phyloP scores from a whole-genome alignment of 2,329 filamentous ascomycete species.

The Fusarium compactum region DNA sequence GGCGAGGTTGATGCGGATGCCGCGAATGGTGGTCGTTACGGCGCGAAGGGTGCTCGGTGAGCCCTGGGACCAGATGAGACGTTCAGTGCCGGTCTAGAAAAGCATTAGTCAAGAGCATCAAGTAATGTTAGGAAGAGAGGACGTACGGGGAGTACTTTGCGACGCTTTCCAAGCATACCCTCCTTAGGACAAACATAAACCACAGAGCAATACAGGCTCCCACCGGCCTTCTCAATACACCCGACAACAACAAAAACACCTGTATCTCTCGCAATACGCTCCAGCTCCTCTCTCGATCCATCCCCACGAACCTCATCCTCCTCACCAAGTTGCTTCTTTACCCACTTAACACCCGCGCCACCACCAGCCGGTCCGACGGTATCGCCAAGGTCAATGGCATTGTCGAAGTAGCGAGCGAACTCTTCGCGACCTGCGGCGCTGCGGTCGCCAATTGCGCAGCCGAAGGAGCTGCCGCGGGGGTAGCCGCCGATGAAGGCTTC shows the following conservation, averaged over 20 bases:
- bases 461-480: conserved; percentile 83
- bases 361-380: conserved; percentile 67
- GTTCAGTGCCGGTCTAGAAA: conserved; percentile 77
- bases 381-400: conserved; percentile 86
- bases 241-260: conserved; percentile 87
- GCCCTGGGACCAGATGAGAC: conserved; percentile 90
- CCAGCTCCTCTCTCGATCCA: conserved; percentile 82
- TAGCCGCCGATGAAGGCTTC: conserved; percentile 95
- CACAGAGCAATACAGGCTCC: conserved; percentile 85
- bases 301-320: conserved; percentile 57
- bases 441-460: conserved; percentile 78
- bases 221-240: conserved; percentile 81
- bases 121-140: rapidly evolving
- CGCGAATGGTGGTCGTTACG: conserved; percentile 82
- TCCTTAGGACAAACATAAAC: conserved; percentile 82
- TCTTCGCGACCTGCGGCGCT: conserved; percentile 79
- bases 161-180: conserved; percentile 83
- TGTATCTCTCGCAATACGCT: conserved; percentile 79
- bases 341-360: conserved; percentile 80
- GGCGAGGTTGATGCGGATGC: conserved; percentile 82
- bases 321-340: conserved; percentile 66
- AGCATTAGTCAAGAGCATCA: not conserved
- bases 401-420: conserved; percentile 82
- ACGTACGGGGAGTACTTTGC: conserved; percentile 89
- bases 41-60: conserved; percentile 82